These are phyloP conservation scores for Aspergillus unguis DNA, from an alignment of 2,329 filamentous ascomycete species.

Conservation along the genomic window DNA sequence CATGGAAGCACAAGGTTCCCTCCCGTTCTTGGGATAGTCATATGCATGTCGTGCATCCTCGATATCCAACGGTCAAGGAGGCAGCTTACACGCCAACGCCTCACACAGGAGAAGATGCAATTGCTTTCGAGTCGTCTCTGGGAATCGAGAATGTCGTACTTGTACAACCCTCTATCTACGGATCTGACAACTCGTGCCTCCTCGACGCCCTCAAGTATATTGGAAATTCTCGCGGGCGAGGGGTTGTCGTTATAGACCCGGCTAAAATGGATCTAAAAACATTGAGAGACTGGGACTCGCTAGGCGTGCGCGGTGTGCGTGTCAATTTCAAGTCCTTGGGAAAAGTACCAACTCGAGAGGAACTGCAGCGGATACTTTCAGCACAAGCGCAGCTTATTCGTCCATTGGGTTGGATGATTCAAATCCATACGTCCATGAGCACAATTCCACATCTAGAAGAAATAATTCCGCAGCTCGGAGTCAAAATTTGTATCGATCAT, in stretches of 20 bases:
- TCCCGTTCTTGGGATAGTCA: slow-evolving; percentile 56
- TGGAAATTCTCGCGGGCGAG: slow-evolving; percentile 51
- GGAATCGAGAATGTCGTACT: slow-evolving; percentile 57
- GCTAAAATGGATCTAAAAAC: slow-evolving; percentile 34
- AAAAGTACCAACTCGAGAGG: slow-evolving; percentile 37
- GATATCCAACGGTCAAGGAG: slow-evolving; percentile 48
- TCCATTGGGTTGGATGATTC: slow-evolving; percentile 55
- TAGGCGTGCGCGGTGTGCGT: slow-evolving; percentile 59
- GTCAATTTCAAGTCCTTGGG: slow-evolving; percentile 58
- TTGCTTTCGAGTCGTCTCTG: slow-evolving; percentile 50
- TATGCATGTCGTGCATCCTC: slow-evolving; percentile 61
- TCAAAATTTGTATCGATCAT: slow-evolving; percentile 59
- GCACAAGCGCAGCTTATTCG: slow-evolving; percentile 52
- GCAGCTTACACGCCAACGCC: slow-evolving; percentile 52
- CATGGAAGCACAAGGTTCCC: slow-evolving; percentile 28
- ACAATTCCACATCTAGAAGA: slow-evolving; percentile 49
- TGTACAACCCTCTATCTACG: slow-evolving; percentile 62
- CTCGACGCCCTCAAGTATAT: slow-evolving; percentile 52
- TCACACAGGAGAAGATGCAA: slow-evolving; percentile 52
- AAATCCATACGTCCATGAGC: slow-evolving; percentile 56
- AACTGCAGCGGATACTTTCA: slow-evolving; percentile 44
- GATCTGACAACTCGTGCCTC: slow-evolving; percentile 58
- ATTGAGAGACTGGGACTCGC: slow-evolving; percentile 52
- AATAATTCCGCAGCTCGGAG: slow-evolving; percentile 48
- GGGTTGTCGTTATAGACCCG: slow-evolving; percentile 57